A percentile compares a stretch with the other conserved stretches of the same genome.
Evolutionary conservation across 371 early-diverging fungal species (phyloP).

Genomic region (Rhizomucor miehei): DNA sequence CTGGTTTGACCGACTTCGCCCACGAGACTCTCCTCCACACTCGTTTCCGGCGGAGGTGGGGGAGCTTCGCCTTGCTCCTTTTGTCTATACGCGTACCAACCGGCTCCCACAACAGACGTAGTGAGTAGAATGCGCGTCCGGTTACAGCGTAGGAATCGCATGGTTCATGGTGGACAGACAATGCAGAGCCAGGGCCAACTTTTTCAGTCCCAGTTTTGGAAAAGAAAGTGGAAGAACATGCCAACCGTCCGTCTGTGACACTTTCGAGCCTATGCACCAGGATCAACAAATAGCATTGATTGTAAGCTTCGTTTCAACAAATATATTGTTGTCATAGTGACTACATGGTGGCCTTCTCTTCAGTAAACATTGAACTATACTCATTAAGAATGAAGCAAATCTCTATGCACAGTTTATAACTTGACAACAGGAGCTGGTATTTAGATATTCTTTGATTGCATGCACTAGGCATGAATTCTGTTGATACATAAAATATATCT

Average conservation of each 20-base stretch:
- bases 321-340: no score
- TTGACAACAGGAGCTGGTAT: no score
- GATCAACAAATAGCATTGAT: no score
- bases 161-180: not conserved
- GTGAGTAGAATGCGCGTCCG: not conserved
- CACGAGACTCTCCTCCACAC: conserved; percentile 9
- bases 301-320: no score
- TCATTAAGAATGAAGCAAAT: no score
- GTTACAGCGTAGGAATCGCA: not conserved
- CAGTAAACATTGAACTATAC: no score
- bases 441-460: no score
- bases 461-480: no score
- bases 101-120: not conserved
- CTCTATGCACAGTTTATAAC: no score
- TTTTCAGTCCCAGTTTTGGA: not conserved
- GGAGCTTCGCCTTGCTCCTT: not conserved
- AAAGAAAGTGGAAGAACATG: not conserved
- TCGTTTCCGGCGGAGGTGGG: not conserved
- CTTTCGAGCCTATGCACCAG: not conserved
- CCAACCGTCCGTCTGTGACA: not conserved
- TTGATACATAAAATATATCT: no score
- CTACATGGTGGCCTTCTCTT: no score
- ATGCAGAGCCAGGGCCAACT: not conserved
- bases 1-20: conserved; percentile 23
- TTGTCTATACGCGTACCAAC: not conserved